phyloP scores from a whole-genome alignment of 495 filamentous ascomycete species.

The Talaromyces trachyspermus region DNA sequence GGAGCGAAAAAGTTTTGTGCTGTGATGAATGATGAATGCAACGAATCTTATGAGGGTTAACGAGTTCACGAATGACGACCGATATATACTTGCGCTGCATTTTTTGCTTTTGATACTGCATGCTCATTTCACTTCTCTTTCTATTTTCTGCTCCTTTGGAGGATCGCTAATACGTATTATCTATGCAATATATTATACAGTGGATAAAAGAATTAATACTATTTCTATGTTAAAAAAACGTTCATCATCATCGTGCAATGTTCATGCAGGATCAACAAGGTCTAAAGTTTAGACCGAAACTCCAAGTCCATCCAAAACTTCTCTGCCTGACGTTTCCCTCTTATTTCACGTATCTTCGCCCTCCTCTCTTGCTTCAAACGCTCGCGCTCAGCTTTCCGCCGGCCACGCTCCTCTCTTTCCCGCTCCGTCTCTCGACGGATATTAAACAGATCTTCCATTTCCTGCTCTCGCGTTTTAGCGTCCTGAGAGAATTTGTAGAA shows the following conservation, averaged over 20 bases:
- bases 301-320: constrained; percentile 53
- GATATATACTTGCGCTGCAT: too few relatives aligned
- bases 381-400: constrained; percentile 38
- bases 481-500: constrained; percentile 82
- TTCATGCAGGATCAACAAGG: not conserved
- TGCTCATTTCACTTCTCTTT: too few relatives aligned
- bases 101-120: too few relatives aligned
- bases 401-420: constrained; percentile 45
- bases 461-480: constrained; percentile 50
- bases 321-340: constrained; percentile 55
- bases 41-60: not conserved
- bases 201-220: too few relatives aligned
- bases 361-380: constrained; percentile 47
- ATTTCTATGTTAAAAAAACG: too few relatives aligned
- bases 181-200: too few relatives aligned
- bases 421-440: constrained; percentile 64
- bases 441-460: constrained; percentile 68
- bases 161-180: too few relatives aligned
- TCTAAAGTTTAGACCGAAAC: constrained; percentile 1
- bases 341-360: constrained; percentile 52
- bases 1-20: too few relatives aligned
- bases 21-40: constrained; percentile 8
- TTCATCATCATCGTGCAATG: not conserved
- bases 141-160: too few relatives aligned
- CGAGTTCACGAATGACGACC: not conserved